These are phyloP conservation scores for Solanum sitiens DNA, from an alignment of 257 asterid species.

Conservation along the genomic window DNA sequence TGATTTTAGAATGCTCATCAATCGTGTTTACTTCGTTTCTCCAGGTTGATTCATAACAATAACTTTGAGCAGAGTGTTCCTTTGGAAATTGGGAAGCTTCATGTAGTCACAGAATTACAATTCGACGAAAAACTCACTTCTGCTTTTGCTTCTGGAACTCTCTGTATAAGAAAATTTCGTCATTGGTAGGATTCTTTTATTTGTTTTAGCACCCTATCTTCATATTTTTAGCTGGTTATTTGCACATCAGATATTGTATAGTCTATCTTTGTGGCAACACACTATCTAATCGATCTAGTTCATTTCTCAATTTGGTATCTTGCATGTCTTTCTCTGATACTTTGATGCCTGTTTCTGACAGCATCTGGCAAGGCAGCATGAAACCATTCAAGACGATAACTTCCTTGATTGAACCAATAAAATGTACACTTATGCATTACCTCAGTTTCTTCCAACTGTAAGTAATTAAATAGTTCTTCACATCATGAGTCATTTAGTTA, in stretches of 20 bases:
- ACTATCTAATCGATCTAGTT: background rate
- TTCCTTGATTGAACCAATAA: constrained; percentile 17
- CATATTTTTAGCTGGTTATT: background rate
- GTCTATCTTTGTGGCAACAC: background rate
- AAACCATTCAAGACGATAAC: constrained; percentile 29
- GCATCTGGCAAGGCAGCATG: constrained; percentile 29
- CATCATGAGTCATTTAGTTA: background rate
- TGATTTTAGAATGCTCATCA: background rate
- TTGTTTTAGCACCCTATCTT: background rate
- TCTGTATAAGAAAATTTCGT: constrained; percentile 66
- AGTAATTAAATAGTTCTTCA: constrained; percentile 14
- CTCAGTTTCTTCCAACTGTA: constrained; percentile 45
- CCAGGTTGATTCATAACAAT: constrained; percentile 70
- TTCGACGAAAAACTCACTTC: constrained; percentile 41
- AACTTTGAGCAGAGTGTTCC: constrained; percentile 63
- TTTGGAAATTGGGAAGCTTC: constrained; percentile 55
- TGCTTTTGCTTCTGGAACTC: constrained; percentile 31
- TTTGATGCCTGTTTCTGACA: constrained; percentile 17
- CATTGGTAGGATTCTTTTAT: constrained; percentile 40
- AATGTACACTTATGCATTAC: constrained; percentile 28
- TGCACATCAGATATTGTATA: background rate
- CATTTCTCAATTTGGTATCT: background rate
- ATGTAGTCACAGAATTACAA: constrained; percentile 44
- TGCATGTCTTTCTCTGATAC: background rate
- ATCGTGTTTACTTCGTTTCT: background rate